Percentiles rank a stretch among this genome's conserved stretches.
These are phyloP conservation scores for Pyrenula aspistea DNA, from an alignment of 495 filamentous ascomycete species.

Conservation along the genomic window DNA sequence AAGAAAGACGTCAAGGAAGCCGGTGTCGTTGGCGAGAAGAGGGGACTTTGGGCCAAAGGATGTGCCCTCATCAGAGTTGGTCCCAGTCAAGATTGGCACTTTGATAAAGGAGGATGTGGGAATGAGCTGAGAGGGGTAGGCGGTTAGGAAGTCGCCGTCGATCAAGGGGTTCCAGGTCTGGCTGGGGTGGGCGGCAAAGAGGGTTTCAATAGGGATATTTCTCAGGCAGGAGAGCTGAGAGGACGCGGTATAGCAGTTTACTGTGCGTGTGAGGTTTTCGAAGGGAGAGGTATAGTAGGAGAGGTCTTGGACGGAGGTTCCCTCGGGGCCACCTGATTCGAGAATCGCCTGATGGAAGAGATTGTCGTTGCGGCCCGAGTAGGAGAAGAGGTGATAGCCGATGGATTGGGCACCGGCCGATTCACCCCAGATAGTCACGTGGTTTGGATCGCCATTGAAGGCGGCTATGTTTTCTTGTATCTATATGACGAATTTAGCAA, in stretches of 20 bases:
- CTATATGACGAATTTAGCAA: too few species aligned
- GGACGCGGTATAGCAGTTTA: not conserved
- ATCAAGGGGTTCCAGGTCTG: not conserved
- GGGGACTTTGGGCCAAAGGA: not conserved
- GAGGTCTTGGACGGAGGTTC: not conserved
- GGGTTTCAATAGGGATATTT: not conserved
- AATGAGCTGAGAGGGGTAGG: not conserved
- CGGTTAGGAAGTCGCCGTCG: not conserved
- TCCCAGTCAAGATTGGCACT: conserved; percentile 12
- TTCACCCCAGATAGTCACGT: conserved; percentile 17
- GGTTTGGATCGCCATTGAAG: conserved; percentile 29
- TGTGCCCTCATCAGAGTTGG: conserved; percentile 11
- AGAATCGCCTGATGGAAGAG: conserved; percentile 43
- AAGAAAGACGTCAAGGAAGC: not conserved
- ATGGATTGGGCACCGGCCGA: conserved; percentile 21
- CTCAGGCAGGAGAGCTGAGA: not conserved
- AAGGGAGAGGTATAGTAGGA: not conserved
- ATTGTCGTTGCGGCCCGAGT: conserved; percentile 24
- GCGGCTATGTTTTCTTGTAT: conserved; percentile 23
- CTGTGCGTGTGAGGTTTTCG: not conserved
- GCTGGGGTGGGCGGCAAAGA: not conserved
- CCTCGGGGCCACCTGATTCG: conserved; percentile 20
- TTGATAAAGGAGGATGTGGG: conserved; percentile 1
- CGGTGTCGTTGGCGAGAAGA: not conserved
- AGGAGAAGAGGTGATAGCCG: conserved; percentile 24